Evolutionary conservation across 768 basidiomycete genomes (phyloP), one percentile per base, ranked within the genome.

Genomic region (Boletus huronensis): DNA sequence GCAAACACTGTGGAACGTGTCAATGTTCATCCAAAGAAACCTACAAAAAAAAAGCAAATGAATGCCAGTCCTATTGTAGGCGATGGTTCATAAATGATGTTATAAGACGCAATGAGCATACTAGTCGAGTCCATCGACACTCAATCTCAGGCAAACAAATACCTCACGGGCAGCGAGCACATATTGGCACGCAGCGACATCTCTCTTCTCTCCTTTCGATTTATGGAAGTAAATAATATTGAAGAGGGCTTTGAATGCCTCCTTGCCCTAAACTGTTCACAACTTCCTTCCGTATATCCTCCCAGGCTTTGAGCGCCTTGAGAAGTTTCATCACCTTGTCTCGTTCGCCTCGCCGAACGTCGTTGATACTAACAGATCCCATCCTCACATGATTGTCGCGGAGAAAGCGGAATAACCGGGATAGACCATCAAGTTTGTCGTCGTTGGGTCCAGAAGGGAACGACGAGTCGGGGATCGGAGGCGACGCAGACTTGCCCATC

Each of bases 301-400:
- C 36, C 36, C 36, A 38, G 36, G 36, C 17, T 38, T 38, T 38
- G 7, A 38, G n/a, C 5, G 36, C 36, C 36, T 38, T 38, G 36
- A 38, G n/a, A 6, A 38, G 36, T 68, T 93, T 86, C 5, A 87
- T 61, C 56, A 96, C 82, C 75, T 92, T 94, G 41, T 88, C 86
- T 41, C 83, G 76, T 66, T 88, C 89, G 31, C 89, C 90, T 56
- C 82, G 82, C 46, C 91, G 79, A 31, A 98, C 79, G 70, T 98
- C 96, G 65, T 96, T 95, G 72, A 98, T 93, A 63, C 89, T 93
- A 29, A 98, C 87, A 58, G 85, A 84, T 10, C 90, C 93, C 77
- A 96, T 89, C 72, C 88, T 88, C 53, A 95, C 85, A 48, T 93
- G 93, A 56, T 93, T 90, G 61, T 95, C 93, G 44, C 97, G 79